Percentiles rank a stretch among this genome's conserved stretches.
phyloP scores from a whole-genome alignment of 371 early-diverging fungal genomes.

The Chytridium lagenaria region DNA sequence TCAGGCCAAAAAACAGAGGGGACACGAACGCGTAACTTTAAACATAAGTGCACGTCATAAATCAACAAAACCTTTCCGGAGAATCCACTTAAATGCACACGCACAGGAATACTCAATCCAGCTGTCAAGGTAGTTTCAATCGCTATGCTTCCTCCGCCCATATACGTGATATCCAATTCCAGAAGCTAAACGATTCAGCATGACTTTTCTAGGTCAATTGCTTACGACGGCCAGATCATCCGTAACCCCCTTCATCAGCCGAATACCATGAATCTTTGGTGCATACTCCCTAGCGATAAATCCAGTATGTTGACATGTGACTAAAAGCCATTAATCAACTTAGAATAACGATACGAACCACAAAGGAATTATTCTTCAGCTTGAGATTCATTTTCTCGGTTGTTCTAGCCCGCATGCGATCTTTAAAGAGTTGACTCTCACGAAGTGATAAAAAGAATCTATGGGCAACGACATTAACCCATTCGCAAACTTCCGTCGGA shows the following conservation, averaged over 20 bases:
- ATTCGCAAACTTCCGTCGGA: constrained; percentile 44
- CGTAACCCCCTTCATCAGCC: constrained; percentile 54
- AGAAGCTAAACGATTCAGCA: too few relatives aligned
- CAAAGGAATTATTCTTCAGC: constrained; percentile 51
- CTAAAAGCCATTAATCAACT: constrained; percentile 16
- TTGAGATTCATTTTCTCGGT: constrained; percentile 52
- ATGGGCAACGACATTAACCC: constrained; percentile 50
- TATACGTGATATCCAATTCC: constrained; percentile 53
- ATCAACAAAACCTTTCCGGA: constrained; percentile 40
- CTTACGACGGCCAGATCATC: constrained; percentile 57
- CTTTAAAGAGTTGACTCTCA: constrained; percentile 49
- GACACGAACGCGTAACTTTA: constrained; percentile 45
- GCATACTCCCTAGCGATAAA: constrained; percentile 55
- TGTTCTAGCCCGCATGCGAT: constrained; percentile 42
- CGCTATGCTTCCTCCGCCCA: constrained; percentile 54
- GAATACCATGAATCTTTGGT: constrained; percentile 49
- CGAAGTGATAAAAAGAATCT: constrained; percentile 55
- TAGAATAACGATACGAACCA: constrained; percentile 31
- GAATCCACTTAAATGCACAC: constrained; percentile 45
- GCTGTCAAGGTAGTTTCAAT: constrained; percentile 51
- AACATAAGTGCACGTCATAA: too few relatives aligned
- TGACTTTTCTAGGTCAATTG: background rate
- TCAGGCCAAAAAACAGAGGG: constrained; percentile 52
- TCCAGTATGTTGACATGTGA: constrained; percentile 52
- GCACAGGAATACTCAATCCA: constrained; percentile 51